These are phyloP conservation scores for Henckelia pumila DNA, from an alignment of 257 asterid species.

Conservation along the genomic window DNA sequence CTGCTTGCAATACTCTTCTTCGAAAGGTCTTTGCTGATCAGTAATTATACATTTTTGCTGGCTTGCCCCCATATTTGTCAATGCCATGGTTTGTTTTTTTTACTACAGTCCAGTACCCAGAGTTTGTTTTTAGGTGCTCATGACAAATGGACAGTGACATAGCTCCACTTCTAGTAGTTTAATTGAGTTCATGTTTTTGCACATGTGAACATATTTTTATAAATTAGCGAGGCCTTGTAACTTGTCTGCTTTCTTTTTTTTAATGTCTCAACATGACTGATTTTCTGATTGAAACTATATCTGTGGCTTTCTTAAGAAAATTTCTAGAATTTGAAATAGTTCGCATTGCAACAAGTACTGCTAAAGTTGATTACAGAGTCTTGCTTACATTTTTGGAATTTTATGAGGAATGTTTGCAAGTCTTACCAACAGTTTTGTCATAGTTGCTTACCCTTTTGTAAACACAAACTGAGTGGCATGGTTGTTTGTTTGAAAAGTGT, in stretches of 20 bases:
- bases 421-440: too few relatives aligned
- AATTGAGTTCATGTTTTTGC: slow-evolving; percentile 12
- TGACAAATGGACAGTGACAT: background rate
- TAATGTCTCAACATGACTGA: slow-evolving; percentile 16
- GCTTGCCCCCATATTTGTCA: slow-evolving; percentile 7
- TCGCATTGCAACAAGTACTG: too few relatives aligned
- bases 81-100: slow-evolving; percentile 8
- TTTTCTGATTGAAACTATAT: slow-evolving; percentile 9
- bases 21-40: slow-evolving; percentile 58
- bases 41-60: slow-evolving; percentile 18
- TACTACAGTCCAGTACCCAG: background rate
- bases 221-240: slow-evolving; percentile 4
- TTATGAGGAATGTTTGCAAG: too few relatives aligned
- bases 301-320: background rate
- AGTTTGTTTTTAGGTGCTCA: background rate
- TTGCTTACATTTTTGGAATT: too few relatives aligned
- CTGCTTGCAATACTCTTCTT: slow-evolving; percentile 82
- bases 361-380: too few relatives aligned
- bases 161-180: background rate
- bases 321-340: background rate
- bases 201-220: slow-evolving; percentile 6
- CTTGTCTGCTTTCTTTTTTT: background rate
- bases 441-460: too few relatives aligned
- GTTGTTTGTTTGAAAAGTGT: too few relatives aligned
- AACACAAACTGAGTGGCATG: too few relatives aligned